Evolutionary conservation across 1,139 yeast species (phyloP).

Genomic region (Diutina pseudorugosa): DNA sequence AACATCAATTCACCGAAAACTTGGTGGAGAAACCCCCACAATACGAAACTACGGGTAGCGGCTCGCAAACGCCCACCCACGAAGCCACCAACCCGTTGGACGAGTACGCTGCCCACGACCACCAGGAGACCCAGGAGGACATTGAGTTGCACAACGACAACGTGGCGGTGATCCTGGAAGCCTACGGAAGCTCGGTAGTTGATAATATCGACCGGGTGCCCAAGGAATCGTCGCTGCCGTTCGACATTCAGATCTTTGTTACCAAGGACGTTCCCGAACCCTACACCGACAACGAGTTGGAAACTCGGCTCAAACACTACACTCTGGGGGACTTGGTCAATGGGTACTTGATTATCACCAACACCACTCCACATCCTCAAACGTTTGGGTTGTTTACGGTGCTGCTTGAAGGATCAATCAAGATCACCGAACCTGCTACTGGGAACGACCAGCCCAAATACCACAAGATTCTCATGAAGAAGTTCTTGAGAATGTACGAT

Average conservation of each 20-base stretch:
- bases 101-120: background rate
- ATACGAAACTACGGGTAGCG: conserved; percentile 15
- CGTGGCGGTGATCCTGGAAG: conserved; percentile 13
- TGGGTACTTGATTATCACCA: conserved; percentile 23
- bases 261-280: conserved; percentile 31
- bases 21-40: conserved; percentile 25
- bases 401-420: conserved; percentile 34
- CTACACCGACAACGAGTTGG: conserved; percentile 20
- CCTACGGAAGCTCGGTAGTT: conserved; percentile 30
- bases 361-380: conserved; percentile 25
- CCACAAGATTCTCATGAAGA: conserved; percentile 18
- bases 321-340: conserved; percentile 21
- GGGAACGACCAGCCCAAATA: background rate
- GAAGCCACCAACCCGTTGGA: background rate
- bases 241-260: conserved; percentile 31
- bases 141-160: background rate
- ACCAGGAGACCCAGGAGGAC: background rate
- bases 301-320: conserved; percentile 33
- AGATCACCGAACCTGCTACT: conserved; percentile 18
- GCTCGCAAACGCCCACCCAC: background rate
- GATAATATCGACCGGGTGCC: conserved; percentile 33
- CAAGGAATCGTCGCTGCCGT: conserved; percentile 22
- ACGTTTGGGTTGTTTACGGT: conserved; percentile 35
- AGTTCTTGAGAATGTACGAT: conserved; percentile 36
- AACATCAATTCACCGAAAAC: conserved; percentile 29